A percentile compares a stretch with the other conserved stretches of the same genome.
Conservation (phyloP, 2,329 filamentous ascomycete species). For the Penicillium sp. region DNA sequence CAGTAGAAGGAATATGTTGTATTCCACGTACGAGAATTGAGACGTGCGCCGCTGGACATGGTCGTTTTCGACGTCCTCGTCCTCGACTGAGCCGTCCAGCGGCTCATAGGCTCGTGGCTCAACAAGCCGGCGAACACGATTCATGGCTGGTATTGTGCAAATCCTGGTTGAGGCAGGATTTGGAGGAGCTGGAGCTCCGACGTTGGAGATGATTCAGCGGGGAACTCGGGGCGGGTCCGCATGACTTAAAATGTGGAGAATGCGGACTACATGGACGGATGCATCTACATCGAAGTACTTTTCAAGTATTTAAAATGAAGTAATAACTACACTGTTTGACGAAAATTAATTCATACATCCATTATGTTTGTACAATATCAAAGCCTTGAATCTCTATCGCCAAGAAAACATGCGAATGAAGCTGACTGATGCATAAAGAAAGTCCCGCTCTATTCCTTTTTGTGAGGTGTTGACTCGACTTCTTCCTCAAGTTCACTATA, state of each 20-base stretch:
- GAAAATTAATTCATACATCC: no score
- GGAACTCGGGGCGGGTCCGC: slow-evolving; percentile 6
- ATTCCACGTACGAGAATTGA: slow-evolving; percentile 77
- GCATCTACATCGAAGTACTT: no score
- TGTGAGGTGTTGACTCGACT: slow-evolving; percentile 16
- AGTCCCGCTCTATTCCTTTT: slow-evolving; percentile 15
- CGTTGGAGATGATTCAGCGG: slow-evolving; percentile 13
- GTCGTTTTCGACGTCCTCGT: slow-evolving; percentile 29
- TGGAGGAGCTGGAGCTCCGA: neutral
- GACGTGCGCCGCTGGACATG: slow-evolving; percentile 9
- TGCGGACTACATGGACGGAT: slow-evolving; percentile 2
- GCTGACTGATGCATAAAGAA: neutral
- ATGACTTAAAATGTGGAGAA: slow-evolving; percentile 10
- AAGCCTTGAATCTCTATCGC: no score
- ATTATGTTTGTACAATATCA: no score
- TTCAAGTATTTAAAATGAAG: no score
- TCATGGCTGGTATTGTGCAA: slow-evolving; percentile 21
- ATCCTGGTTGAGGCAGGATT: neutral
- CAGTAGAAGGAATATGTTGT: slow-evolving; percentile 74
- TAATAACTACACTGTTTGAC: no score
- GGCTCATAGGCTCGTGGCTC: slow-evolving; percentile 30
- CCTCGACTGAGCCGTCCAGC: slow-evolving; percentile 24
- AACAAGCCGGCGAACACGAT: slow-evolving; percentile 33
- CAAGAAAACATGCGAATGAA: no score
- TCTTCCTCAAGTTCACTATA: slow-evolving; percentile 32